Base-by-base conservation (phyloP, 2,329 filamentous ascomycete genomes). In the Colletotrichum ledebouriae region DNA sequence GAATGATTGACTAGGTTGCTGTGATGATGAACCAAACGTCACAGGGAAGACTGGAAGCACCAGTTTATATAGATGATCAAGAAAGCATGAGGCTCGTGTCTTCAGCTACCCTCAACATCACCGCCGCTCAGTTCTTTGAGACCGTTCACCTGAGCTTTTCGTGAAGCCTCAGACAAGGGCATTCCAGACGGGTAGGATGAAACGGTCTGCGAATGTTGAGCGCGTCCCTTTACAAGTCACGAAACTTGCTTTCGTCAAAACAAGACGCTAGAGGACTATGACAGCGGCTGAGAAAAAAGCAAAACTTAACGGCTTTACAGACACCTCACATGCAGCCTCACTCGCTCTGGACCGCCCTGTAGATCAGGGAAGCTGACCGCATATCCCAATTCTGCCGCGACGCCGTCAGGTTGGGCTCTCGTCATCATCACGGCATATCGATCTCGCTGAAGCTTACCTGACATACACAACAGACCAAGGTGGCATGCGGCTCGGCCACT, bases 1-100 rank as follows among this genome's bases (percentile, higher is more conserved):
- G 17, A 17, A 37, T 61, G 58, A 61, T 25, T 53, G 47, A 61
- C 20, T 61, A 46, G 20, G 15, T 44, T 33, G 59, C 42, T 42
- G 46, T 46, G 59, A 41, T 61, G 59, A 44, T 33, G 37, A 20
- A 2, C 15, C n/a, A 34, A 33, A 20, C 4, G n/a, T 20, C 22
- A 20, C 52, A 34, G 10, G 41, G 37, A 15, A 34, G 6, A 37
- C 12, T 9, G 20, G 25, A 22, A 25, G 12, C 15, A 15, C 15
- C 37, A 1, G 34, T 17, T 53, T 61, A 53, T 61, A 53, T 52
- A 61, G 41, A 44, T 44, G 15, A 6, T 15, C 13, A 6, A 52
- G 17, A 1, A 1, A 11, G 5, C 17, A 11, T 37, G 29, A 29
- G 29, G 29, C 29, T 9, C 29, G 4, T 29, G 1, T 29, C 29